Evolutionary conservation across 768 basidiomycete genomes (phyloP).

Genomic region (Lactarius trivialis): DNA sequence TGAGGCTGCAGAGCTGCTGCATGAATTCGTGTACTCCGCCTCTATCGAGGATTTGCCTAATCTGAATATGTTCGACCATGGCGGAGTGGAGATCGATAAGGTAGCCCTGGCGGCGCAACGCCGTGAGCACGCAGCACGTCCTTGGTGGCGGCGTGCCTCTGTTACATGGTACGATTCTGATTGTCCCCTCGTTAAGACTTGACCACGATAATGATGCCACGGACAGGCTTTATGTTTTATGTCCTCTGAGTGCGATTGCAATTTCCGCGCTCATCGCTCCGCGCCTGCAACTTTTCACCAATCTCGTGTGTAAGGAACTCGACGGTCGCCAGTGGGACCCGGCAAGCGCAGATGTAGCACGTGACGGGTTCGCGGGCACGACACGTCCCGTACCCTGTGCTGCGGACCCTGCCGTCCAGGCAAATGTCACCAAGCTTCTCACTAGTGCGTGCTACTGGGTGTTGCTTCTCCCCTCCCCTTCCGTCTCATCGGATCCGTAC

Average conservation of each 20-base stretch:
- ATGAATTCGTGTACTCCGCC: constrained; percentile 39
- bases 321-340: neutral
- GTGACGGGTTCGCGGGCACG: neutral
- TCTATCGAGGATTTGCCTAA: constrained; percentile 33
- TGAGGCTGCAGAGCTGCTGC: constrained; percentile 41
- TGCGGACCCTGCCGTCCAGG: constrained; percentile 65
- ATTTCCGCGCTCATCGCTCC: constrained; percentile 57
- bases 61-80: constrained; percentile 20
- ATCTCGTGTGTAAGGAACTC: constrained; percentile 55
- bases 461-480: neutral
- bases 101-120: constrained; percentile 25
- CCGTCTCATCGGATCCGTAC: neutral
- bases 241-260: constrained; percentile 52
- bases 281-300: constrained; percentile 66
- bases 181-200: neutral
- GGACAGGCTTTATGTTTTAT: constrained; percentile 48
- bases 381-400: constrained; percentile 39
- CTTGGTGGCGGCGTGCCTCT: constrained; percentile 76
- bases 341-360: neutral
- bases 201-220: neutral
- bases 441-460: constrained; percentile 41
- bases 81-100: constrained; percentile 18
- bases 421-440: constrained; percentile 59
- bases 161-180: constrained; percentile 55
- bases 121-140: constrained; percentile 29